Base-by-base conservation (phyloP, 768 basidiomycete species). In the Agrocybe chaxingu region DNA sequence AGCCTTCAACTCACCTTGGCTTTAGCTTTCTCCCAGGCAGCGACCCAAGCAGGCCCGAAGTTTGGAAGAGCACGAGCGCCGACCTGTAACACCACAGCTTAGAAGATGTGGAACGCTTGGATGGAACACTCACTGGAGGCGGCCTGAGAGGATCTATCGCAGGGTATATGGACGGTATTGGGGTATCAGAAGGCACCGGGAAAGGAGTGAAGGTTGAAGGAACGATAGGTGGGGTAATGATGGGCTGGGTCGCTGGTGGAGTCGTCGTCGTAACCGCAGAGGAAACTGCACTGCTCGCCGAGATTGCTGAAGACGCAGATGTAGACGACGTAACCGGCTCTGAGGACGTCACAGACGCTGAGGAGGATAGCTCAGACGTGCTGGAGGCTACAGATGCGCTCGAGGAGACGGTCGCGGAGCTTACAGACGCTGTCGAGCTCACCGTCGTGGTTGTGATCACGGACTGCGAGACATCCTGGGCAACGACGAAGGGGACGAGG, bases 11-110 rank as follows among this genome's bases (percentile, higher is more conserved):
- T 51, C 54, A 83, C 82, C 71, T 78, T 73, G 16, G 54, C 56
- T 56, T 76, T 76, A n/a, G 86, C 86, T 53, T 81, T 85, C 32
- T 70, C 63, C 55, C 81, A 80, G 13, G 86, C 86, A 3, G 62
- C 61, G 8, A 72, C 70, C 86, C 86, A 88, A 31, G 85, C 76
- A 19, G 74, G 72, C 9, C 67, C 66, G 56, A 77, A 79, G 59
- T 79, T 71, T 3, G 77, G 77, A 37, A 79, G 51, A 29, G 73
- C 52, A 13, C 62, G 57, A 34, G 70, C 68, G 56, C 66, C 67
- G 37, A 67, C 67, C 68, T 73, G 46, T 16, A 35, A 38, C 9
- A 24, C 32, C 3, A 8, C 18, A 12, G 41, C 31, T 49, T 40
- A 37, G 56, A 52, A 45, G 49, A 39, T 10, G 9, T 18, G 33